These are phyloP conservation scores for Mycena pura DNA, from an alignment of 768 basidiomycete species.

Conservation along the genomic window DNA sequence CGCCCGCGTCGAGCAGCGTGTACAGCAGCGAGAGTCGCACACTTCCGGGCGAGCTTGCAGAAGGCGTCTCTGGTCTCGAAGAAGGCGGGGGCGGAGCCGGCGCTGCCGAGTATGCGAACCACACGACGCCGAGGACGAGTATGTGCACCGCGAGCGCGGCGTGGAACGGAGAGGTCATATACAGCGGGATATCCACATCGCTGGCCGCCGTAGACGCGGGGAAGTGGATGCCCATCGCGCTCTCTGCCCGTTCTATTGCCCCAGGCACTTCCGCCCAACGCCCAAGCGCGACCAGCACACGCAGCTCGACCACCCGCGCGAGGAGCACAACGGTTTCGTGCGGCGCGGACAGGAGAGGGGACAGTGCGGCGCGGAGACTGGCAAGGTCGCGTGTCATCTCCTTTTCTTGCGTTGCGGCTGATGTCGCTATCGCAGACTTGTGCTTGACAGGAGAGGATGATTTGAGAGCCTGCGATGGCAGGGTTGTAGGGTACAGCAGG, in stretches of 20 bases:
- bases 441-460: slow-evolving; percentile 24
- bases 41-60: slow-evolving; percentile 48
- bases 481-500: slow-evolving; percentile 39
- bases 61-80: neutral
- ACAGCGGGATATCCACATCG: slow-evolving; percentile 9
- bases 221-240: slow-evolving; percentile 50
- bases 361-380: slow-evolving; percentile 37
- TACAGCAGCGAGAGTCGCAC: slow-evolving; percentile 65
- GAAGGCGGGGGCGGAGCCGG: neutral
- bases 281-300: slow-evolving; percentile 59
- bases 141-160: slow-evolving; percentile 56
- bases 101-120: slow-evolving; percentile 55
- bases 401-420: slow-evolving; percentile 12
- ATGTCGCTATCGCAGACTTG: slow-evolving; percentile 29
- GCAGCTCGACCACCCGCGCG: slow-evolving; percentile 61
- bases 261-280: slow-evolving; percentile 59
- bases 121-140: slow-evolving; percentile 67
- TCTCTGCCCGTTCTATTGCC: slow-evolving; percentile 58
- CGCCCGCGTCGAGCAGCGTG: slow-evolving; percentile 66
- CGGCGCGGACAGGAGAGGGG: slow-evolving; percentile 42
- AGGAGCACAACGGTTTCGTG: slow-evolving; percentile 57
- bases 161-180: slow-evolving; percentile 30
- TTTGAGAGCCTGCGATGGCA: slow-evolving; percentile 47
- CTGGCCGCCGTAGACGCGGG: slow-evolving; percentile 10
- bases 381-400: slow-evolving; percentile 19